Evolutionary conservation across 805 yeast genomes (phyloP).

Genomic region (Yueomyces sp.): DNA sequence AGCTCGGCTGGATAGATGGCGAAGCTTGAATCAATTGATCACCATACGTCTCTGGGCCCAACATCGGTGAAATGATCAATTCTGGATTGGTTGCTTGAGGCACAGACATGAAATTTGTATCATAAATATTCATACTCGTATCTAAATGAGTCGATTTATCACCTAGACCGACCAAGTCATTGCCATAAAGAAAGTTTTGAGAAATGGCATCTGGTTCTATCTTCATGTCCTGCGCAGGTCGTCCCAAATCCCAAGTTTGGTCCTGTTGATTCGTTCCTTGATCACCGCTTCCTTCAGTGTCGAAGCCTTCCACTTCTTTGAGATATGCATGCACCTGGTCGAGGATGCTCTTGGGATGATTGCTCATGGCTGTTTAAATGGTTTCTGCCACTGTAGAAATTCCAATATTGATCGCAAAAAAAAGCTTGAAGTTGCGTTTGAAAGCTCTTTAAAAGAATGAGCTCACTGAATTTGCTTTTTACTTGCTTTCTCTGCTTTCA

Average conservation of each 20-base stretch:
- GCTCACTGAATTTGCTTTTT: too few relatives aligned
- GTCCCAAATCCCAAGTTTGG: background rate
- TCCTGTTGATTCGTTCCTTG: background rate
- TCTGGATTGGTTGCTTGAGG: background rate
- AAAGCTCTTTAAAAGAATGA: too few relatives aligned
- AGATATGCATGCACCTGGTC: conserved; percentile 19
- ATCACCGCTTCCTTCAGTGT: background rate
- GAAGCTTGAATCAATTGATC: conserved; percentile 3
- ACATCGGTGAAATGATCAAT: conserved; percentile 3
- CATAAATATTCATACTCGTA: background rate
- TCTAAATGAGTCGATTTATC: background rate
- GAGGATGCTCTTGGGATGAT: conserved; percentile 14
- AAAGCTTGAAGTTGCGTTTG: too few relatives aligned
- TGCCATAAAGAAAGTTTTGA: conserved; percentile 1
- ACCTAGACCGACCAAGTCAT: background rate
- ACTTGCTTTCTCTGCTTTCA: too few relatives aligned
- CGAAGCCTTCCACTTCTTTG: conserved; percentile 2
- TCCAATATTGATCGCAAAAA: too few relatives aligned
- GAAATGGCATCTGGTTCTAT: conserved; percentile 5
- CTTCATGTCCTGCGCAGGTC: background rate
- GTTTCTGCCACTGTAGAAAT: too few relatives aligned
- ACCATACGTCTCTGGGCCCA: conserved; percentile 1
- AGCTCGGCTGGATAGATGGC: conserved; percentile 6
- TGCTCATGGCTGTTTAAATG: background rate
- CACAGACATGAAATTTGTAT: background rate